phyloP scores from a whole-genome alignment of 2,329 filamentous ascomycete genomes.

The Penicillium sp. region DNA sequence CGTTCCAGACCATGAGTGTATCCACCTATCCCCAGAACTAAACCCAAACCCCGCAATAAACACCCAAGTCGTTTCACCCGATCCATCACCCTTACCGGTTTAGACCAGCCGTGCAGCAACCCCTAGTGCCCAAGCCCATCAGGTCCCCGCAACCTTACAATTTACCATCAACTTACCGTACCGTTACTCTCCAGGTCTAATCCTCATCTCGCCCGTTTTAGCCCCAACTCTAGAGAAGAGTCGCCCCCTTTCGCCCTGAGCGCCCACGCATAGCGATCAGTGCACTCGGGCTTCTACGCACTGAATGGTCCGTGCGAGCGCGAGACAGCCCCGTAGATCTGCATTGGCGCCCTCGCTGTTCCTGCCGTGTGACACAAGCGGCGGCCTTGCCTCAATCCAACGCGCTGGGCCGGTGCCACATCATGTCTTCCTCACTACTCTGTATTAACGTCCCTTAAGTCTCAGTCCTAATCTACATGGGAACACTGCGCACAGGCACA shows the following conservation, averaged over 20 bases:
- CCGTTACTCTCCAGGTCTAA: neutral
- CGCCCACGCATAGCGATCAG: conserved; percentile 9
- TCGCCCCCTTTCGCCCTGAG: neutral
- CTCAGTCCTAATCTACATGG: conserved; percentile 8
- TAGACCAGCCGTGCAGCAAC: neutral
- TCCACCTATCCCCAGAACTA: neutral
- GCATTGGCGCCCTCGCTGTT: neutral
- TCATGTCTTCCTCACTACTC: conserved; percentile 15
- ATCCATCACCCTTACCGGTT: neutral
- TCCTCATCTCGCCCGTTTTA: neutral
- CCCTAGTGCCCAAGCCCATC: too few relatives aligned
- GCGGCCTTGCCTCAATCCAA: conserved; percentile 6
- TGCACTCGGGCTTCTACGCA: conserved; percentile 4
- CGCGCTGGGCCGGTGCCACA: conserved; percentile 7
- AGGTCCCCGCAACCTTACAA: too few relatives aligned
- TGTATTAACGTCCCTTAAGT: conserved; percentile 19
- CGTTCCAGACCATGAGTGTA: neutral
- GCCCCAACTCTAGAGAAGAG: neutral
- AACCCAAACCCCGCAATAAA: neutral
- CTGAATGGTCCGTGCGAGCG: neutral
- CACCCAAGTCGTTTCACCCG: neutral
- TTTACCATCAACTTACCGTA: too few relatives aligned
- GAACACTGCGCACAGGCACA: conserved; percentile 4
- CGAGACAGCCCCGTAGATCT: neutral
- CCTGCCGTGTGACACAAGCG: conserved; percentile 15